Percentiles rank a stretch among this genome's conserved stretches.
Conservation (phyloP, 352 stramenopile species). For the Phytophthora tubulina region DNA sequence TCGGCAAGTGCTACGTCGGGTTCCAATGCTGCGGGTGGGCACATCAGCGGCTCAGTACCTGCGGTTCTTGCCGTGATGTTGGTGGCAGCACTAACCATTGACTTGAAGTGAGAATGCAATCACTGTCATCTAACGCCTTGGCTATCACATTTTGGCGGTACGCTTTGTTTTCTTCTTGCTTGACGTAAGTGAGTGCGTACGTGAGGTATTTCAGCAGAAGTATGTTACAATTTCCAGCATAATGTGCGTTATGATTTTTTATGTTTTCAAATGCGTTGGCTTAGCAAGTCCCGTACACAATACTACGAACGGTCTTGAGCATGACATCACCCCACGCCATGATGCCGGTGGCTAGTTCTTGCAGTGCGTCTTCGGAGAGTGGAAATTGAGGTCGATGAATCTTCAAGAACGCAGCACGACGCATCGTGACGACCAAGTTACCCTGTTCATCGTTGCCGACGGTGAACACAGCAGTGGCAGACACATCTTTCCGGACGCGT, state of each 20-base stretch:
- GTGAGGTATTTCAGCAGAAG: no score
- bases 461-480: constrained; percentile 35
- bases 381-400: constrained; percentile 33
- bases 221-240: background rate
- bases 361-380: constrained; percentile 14
- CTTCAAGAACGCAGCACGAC: constrained; percentile 37
- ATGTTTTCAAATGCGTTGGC: no score
- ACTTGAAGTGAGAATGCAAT: background rate
- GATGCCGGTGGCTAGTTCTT: constrained; percentile 27
- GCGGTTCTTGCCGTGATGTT: background rate
- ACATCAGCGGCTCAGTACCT: background rate
- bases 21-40: background rate
- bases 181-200: no score
- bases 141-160: background rate
- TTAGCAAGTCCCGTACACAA: constrained; percentile 6
- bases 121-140: no score
- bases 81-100: background rate
- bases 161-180: no score
- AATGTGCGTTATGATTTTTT: no score
- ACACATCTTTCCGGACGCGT: constrained; percentile 49
- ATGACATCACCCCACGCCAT: constrained; percentile 25
- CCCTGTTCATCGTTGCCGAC: constrained; percentile 1
- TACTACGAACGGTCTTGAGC: constrained; percentile 28
- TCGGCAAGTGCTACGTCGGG: background rate
- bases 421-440: constrained; percentile 41